Evolutionary conservation across 2,329 filamentous ascomycete species (phyloP).

Genomic region (Coleophoma crateriformis): DNA sequence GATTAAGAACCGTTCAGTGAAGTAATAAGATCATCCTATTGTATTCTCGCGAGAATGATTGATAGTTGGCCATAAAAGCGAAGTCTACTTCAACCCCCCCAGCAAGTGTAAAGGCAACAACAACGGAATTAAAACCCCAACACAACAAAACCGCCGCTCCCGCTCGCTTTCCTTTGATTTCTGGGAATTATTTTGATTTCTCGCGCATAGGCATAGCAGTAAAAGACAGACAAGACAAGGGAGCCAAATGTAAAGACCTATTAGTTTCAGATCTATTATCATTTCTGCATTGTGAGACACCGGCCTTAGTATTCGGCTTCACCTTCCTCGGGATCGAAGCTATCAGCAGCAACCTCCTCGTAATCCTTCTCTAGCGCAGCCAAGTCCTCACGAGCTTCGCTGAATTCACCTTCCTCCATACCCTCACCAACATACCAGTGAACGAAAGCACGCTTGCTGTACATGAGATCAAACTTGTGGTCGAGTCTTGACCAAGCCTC

Average conservation of each 20-base stretch:
- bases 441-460: constrained; percentile 64
- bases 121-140: neutral
- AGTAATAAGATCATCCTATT: too few species aligned
- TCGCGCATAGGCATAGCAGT: neutral
- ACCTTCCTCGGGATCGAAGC: constrained; percentile 39
- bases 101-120: neutral
- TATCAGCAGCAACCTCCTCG: constrained; percentile 55
- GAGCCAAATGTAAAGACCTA: too few species aligned
- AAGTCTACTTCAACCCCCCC: too few species aligned
- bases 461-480: constrained; percentile 67
- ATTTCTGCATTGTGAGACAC: neutral
- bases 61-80: too few species aligned
- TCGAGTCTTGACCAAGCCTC: constrained; percentile 61
- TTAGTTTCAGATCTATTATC: neutral
- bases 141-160: neutral
- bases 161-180: neutral
- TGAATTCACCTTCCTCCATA: constrained; percentile 67
- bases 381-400: constrained; percentile 59
- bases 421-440: constrained; percentile 68
- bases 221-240: too few species aligned
- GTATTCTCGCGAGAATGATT: too few species aligned
- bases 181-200: neutral
- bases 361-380: constrained; percentile 62
- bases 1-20: too few species aligned
- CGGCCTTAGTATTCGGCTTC: constrained; percentile 33